Percentiles rank a stretch among this genome's conserved stretches.
phyloP scores from a whole-genome alignment of 805 yeast species.

The Saccharomycopsis fermentans region DNA sequence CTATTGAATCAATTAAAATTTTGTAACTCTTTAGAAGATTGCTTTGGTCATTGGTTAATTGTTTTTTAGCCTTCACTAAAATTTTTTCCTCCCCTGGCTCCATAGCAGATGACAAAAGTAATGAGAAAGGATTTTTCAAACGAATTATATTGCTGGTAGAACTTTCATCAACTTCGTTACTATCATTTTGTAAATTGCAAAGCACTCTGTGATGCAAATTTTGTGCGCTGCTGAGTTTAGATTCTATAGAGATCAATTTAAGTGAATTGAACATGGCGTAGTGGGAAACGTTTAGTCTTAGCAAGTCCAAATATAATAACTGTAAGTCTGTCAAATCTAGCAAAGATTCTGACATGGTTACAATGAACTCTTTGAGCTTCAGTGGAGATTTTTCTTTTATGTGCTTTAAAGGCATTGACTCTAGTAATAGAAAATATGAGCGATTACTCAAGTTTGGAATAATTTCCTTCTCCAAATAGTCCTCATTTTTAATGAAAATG shows the following conservation, averaged over 20 bases:
- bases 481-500: conserved; percentile 12
- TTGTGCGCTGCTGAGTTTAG: neutral
- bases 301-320: neutral
- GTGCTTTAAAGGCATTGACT: conserved; percentile 8
- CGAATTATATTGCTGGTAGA: neutral
- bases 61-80: neutral
- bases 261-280: neutral
- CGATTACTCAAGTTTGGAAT: neutral
- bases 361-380: neutral
- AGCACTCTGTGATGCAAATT: neutral
- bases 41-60: neutral
- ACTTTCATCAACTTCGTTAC: neutral
- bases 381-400: neutral
- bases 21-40: neutral
- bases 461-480: neutral
- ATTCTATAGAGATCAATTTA: neutral
- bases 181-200: neutral
- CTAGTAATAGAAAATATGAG: conserved; percentile 8
- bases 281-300: neutral
- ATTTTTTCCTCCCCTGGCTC: neutral
- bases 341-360: neutral
- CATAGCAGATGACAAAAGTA: neutral
- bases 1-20: neutral
- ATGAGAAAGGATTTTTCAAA: neutral
- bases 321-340: neutral